Conservation (phyloP, 495 filamentous ascomycete genomes). For the Aspergillus carlsbadensis region DNA sequence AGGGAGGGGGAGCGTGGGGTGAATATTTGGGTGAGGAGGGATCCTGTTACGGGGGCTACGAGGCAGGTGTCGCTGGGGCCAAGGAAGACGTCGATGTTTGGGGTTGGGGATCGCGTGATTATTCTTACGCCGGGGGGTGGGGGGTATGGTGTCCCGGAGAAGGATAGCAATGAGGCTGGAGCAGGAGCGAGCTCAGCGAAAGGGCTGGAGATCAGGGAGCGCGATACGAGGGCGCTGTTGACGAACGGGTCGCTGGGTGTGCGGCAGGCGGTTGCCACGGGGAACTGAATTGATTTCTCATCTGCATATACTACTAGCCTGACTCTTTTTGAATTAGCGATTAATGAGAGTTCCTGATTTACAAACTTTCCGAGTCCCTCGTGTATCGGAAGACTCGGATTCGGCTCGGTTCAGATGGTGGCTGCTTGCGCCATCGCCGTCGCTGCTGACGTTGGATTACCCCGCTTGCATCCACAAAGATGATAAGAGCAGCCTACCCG, state of each 20-base stretch:
- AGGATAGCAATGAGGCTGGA: background rate
- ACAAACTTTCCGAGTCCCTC: too few species aligned
- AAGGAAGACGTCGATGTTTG: slow-evolving; percentile 13
- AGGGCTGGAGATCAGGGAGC: slow-evolving; percentile 5
- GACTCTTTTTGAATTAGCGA: too few species aligned
- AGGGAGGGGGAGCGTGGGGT: slow-evolving; percentile 30
- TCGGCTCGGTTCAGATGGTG: too few species aligned
- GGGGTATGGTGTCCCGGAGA: slow-evolving; percentile 5
- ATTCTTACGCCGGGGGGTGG: slow-evolving; percentile 15
- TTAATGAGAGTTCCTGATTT: too few species aligned
- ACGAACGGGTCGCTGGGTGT: slow-evolving; percentile 14
- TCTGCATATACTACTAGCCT: too few species aligned
- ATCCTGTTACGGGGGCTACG: slow-evolving; percentile 12
- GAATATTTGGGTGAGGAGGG: slow-evolving; percentile 19
- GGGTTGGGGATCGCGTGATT: slow-evolving; percentile 10
- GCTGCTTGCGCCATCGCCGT: too few species aligned
- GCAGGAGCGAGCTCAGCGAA: background rate
- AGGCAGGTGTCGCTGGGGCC: slow-evolving; percentile 12
- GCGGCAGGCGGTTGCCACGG: slow-evolving; percentile 12
- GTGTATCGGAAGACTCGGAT: too few species aligned
- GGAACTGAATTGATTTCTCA: slow-evolving; percentile 10
- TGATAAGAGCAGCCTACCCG: too few species aligned
- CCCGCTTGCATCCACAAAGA: too few species aligned
- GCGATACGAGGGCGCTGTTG: slow-evolving; percentile 6
- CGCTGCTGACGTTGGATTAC: too few species aligned